phyloP scores from a whole-genome alignment of 2,329 filamentous ascomycete species.

The Sarocladium brachiariae region DNA sequence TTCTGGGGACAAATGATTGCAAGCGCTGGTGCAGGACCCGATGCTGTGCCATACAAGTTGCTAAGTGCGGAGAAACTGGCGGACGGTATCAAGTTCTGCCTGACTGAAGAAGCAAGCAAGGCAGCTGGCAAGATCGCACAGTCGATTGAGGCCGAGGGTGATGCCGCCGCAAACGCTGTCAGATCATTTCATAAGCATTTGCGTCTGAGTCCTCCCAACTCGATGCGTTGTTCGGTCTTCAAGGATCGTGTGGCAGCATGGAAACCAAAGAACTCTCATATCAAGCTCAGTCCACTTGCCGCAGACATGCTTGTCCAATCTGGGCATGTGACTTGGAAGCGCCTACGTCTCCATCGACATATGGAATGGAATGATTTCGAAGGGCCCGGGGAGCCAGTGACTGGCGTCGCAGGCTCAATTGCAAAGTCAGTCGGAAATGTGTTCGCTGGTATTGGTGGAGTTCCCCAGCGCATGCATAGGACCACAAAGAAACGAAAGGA shows the following conservation, averaged over 20 bases:
- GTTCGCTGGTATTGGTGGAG: constrained; percentile 55
- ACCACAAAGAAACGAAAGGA: constrained; percentile 47
- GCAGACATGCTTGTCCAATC: constrained; percentile 57
- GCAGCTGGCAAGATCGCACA: constrained; percentile 54
- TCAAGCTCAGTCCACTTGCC: constrained; percentile 57
- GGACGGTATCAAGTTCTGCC: constrained; percentile 62
- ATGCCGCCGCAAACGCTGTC: constrained; percentile 65
- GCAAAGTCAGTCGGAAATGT: constrained; percentile 51
- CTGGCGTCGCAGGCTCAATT: constrained; percentile 56
- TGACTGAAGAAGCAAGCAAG: constrained; percentile 52
- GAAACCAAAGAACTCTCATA: constrained; percentile 53
- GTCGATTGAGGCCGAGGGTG: constrained; percentile 55
- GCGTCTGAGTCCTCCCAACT: constrained; percentile 40
- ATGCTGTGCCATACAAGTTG: constrained; percentile 61
- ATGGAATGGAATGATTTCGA: constrained; percentile 73
- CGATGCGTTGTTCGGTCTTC: constrained; percentile 61
- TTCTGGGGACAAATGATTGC: constrained; percentile 71
- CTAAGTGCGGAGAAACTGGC: constrained; percentile 57
- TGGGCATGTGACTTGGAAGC: constrained; percentile 56
- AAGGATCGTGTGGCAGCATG: constrained; percentile 58
- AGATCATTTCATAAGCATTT: constrained; percentile 58
- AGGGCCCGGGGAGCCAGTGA: constrained; percentile 66
- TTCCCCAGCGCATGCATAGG: constrained; percentile 56
- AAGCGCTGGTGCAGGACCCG: constrained; percentile 56
- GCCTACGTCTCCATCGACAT: constrained; percentile 57